Evolutionary conservation across 345 rosid species (phyloP).

Genomic region (Theobroma cacao): DNA sequence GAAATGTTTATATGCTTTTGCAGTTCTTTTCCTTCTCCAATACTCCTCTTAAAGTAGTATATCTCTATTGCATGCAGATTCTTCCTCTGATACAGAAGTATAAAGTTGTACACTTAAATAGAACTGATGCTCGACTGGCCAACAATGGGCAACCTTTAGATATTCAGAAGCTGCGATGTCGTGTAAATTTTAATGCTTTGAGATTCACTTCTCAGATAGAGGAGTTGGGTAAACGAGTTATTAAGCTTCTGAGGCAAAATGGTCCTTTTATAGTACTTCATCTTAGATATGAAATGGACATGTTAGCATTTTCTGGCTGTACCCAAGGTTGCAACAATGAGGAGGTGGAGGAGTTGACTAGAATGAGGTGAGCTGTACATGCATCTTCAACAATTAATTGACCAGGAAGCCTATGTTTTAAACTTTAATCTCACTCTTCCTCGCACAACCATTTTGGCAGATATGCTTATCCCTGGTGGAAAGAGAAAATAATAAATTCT

Average conservation of each 20-base stretch:
- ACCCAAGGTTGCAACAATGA: conserved; percentile 83
- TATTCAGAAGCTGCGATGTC: conserved; percentile 89
- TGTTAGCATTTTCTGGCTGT: conserved; percentile 99
- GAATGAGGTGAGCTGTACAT: conserved; percentile 69
- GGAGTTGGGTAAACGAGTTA: conserved; percentile 80
- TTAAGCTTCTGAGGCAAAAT: conserved; percentile 67
- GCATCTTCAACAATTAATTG: not conserved
- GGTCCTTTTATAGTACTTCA: conserved; percentile 94
- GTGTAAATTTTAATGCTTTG: conserved; percentile 84
- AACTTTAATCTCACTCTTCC: not conserved
- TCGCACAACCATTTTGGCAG: conserved; percentile 27
- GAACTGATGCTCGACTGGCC: conserved; percentile 91
- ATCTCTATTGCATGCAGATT: conserved; percentile 47
- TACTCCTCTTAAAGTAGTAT: not conserved
- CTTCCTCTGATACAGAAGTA: conserved; percentile 84
- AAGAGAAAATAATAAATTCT: conserved; percentile 79
- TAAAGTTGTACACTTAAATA: conserved; percentile 84
- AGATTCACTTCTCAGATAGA: conserved; percentile 92
- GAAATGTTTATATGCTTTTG: not conserved
- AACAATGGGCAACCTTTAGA: conserved; percentile 72
- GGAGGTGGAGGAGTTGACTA: conserved; percentile 90
- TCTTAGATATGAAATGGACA: conserved; percentile 98
- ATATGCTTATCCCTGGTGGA: conserved; percentile 97
- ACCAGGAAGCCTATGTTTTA: not conserved
- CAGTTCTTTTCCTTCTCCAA: not conserved